Conservation (phyloP, 768 basidiomycete genomes). For the Termitomyces sp. region DNA sequence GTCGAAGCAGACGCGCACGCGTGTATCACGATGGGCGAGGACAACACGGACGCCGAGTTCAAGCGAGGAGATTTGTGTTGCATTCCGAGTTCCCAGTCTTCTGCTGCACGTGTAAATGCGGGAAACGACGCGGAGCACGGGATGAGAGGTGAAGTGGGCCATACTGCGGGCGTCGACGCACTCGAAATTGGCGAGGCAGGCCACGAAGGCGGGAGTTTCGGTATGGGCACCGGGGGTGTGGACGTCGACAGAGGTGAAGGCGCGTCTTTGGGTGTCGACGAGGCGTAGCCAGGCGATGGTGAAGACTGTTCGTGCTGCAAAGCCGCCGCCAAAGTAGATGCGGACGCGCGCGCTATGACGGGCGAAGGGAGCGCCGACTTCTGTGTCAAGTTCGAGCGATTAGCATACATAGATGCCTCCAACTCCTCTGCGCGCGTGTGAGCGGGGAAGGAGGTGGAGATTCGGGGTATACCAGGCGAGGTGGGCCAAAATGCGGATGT, state of each 20-base stretch:
- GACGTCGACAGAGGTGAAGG: neutral
- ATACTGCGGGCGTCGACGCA: neutral
- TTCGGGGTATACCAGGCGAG: neutral
- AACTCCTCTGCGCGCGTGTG: neutral
- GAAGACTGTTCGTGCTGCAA: neutral
- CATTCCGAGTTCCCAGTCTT: neutral
- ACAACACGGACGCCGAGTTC: neutral
- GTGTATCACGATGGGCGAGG: neutral
- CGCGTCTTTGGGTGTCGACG: neutral
- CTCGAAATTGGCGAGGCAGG: neutral
- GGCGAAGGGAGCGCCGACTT: neutral
- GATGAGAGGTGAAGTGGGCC: neutral
- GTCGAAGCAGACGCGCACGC: neutral
- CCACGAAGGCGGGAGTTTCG: neutral
- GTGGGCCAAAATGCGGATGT: neutral
- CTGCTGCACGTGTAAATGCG: neutral
- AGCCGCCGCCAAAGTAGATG: neutral
- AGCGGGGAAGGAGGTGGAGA: neutral
- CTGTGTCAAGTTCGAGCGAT: neutral
- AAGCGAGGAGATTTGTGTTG: neutral
- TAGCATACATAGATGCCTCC: neutral
- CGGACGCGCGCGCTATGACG: neutral
- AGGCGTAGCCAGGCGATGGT: neutral
- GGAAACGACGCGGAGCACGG: neutral
- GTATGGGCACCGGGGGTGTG: neutral